A percentile compares a stretch with the other conserved stretches of the same genome.
Evolutionary conservation across 768 basidiomycete species (phyloP).

Genomic region (Rickenella mellea): DNA sequence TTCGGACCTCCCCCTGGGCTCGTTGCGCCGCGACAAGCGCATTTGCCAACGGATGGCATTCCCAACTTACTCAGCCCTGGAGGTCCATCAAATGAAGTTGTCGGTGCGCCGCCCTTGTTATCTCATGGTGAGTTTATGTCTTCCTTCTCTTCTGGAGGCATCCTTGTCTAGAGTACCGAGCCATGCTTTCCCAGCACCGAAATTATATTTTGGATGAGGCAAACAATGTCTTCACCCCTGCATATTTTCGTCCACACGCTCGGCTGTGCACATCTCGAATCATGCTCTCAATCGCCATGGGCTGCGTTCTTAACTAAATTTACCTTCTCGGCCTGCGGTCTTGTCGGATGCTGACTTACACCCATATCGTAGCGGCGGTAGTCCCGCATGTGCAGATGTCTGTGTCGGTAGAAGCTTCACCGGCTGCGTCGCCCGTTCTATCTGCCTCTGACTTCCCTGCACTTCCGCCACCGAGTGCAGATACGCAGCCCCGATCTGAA

Average conservation of each 20-base stretch:
- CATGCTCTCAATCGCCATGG: slow-evolving; percentile 16
- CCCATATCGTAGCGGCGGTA: no score
- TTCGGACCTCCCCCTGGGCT: slow-evolving; percentile 62
- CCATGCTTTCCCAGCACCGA: slow-evolving; percentile 87
- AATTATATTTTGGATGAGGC: slow-evolving; percentile 54
- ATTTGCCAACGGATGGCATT: no score
- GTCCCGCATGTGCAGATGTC: no score
- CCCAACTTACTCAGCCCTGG: no score
- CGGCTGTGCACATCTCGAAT: slow-evolving; percentile 10
- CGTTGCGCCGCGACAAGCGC: slow-evolving; percentile 23
- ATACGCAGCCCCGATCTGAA: slow-evolving; percentile 16
- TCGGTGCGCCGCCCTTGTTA: no score
- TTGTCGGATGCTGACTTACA: no score
- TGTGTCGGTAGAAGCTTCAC: slow-evolving; percentile 17
- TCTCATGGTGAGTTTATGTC: slow-evolving; percentile 60
- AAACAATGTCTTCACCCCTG: slow-evolving; percentile 14
- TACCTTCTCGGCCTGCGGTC: no score
- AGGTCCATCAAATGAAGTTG: no score
- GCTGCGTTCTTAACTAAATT: no score
- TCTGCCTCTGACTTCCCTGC: slow-evolving; percentile 75
- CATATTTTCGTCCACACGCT: slow-evolving; percentile 24
- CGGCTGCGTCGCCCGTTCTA: slow-evolving; percentile 37
- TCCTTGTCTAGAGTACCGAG: slow-evolving; percentile 77
- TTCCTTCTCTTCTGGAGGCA: slow-evolving; percentile 55
- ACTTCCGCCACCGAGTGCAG: slow-evolving; percentile 30